Conservation (phyloP, 148 eudicot species). For the Mesembryanthemum crystallinum region DNA sequence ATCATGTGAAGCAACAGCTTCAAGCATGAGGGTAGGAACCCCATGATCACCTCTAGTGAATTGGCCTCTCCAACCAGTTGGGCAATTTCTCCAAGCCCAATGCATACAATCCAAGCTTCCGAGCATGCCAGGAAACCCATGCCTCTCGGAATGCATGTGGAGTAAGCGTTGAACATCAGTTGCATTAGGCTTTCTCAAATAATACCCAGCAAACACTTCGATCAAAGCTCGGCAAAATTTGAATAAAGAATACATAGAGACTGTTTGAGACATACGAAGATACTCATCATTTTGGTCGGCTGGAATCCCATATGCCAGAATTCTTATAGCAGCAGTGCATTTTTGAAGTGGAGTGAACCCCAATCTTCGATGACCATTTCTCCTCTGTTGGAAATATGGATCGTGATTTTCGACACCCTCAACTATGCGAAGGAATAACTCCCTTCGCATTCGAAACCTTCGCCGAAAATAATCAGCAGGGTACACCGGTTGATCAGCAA, state of each 20-base stretch:
- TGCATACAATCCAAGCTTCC: too few relatives aligned
- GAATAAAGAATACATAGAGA: not conserved
- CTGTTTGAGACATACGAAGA: not conserved
- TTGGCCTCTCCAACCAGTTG: too few relatives aligned
- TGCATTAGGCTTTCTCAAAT: not conserved
- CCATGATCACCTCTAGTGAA: too few relatives aligned
- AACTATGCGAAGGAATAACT: slow-evolving; percentile 8
- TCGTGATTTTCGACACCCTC: not conserved
- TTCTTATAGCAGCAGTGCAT: not conserved
- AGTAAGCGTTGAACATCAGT: too few relatives aligned
- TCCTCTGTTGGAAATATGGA: slow-evolving; percentile 2
- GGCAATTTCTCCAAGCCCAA: too few relatives aligned
- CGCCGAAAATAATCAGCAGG: not conserved
- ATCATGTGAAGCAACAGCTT: too few relatives aligned
- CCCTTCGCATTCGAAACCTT: not conserved
- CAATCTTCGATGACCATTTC: not conserved
- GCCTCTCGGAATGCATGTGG: too few relatives aligned
- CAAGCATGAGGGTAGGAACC: too few relatives aligned
- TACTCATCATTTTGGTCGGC: not conserved
- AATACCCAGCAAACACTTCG: not conserved
- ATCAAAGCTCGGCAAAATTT: not conserved
- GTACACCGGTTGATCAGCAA: not conserved
- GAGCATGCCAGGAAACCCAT: too few relatives aligned
- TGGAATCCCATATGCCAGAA: not conserved
- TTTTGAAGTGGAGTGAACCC: slow-evolving; percentile 1